A percentile compares a stretch with the other conserved stretches of the same genome.
Evolutionary conservation across 192 early-diverging fungal genomes (phyloP).

Genomic region (Gryganskiella cystojenkinii): DNA sequence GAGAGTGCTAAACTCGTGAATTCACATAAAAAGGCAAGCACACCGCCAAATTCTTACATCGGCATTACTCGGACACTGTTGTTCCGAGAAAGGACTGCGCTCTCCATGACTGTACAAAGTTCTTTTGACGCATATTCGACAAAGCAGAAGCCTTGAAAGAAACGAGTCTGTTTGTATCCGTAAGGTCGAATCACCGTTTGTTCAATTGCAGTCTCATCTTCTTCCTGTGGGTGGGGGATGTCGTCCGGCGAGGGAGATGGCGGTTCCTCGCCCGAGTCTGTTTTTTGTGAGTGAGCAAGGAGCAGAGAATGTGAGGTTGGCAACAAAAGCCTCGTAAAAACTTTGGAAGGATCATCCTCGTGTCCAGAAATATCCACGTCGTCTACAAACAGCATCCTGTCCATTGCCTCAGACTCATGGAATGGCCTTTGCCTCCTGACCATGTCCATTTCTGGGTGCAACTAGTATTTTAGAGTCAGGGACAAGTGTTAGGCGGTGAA

Average conservation of each 20-base stretch:
- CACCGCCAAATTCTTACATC: constrained; percentile 26
- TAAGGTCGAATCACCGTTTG: constrained; percentile 39
- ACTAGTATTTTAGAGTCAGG: constrained; percentile 3
- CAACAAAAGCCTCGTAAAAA: constrained; percentile 36
- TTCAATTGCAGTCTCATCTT: constrained; percentile 9
- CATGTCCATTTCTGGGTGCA: constrained; percentile 40
- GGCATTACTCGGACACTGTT: constrained; percentile 51
- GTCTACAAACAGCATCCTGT: constrained; percentile 49
- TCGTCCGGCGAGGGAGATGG: background rate
- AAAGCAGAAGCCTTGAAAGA: constrained; percentile 51
- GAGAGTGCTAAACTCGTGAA: background rate
- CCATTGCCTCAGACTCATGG: constrained; percentile 34
- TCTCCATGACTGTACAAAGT: constrained; percentile 26
- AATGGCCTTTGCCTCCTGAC: constrained; percentile 23
- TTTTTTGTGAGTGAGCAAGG: background rate
- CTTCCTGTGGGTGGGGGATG: too few relatives aligned
- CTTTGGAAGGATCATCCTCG: constrained; percentile 19
- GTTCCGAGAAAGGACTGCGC: constrained; percentile 34
- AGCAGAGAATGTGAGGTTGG: constrained; percentile 11
- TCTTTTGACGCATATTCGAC: constrained; percentile 41
- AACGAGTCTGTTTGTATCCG: constrained; percentile 41
- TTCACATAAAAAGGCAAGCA: background rate
- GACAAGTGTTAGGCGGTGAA: background rate
- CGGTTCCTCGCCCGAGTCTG: background rate
- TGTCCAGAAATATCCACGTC: constrained; percentile 40